Conservation (phyloP, 495 filamentous ascomycete species). For the Podospora pseudocomata region DNA sequence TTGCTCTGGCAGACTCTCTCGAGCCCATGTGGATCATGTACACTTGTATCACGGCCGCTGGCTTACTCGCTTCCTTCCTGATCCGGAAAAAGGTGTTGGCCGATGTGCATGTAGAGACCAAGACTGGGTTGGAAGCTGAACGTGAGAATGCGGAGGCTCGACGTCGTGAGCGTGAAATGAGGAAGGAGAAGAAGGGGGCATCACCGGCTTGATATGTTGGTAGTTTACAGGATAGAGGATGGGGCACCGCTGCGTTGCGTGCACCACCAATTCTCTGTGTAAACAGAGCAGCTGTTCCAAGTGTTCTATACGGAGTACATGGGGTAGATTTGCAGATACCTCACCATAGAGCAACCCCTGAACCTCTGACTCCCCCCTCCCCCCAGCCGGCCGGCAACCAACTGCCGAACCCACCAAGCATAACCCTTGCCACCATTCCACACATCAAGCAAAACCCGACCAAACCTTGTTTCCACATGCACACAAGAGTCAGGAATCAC, state of each 20-base stretch:
- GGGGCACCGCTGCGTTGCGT: background rate
- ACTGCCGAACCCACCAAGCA: background rate
- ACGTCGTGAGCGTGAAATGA: background rate
- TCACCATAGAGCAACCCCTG: background rate
- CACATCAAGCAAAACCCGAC: background rate
- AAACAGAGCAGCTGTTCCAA: background rate
- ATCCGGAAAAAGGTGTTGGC: background rate
- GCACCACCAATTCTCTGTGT: background rate
- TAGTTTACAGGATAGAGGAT: background rate
- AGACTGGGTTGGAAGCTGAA: background rate
- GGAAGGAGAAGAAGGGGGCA: background rate
- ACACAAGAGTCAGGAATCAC: background rate
- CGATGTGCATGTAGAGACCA: background rate
- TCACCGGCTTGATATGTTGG: background rate
- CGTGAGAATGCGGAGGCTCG: background rate
- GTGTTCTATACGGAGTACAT: no score
- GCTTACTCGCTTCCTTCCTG: background rate
- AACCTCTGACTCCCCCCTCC: no score
- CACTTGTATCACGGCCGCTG: background rate
- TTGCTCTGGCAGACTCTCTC: background rate
- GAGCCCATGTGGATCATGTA: background rate
- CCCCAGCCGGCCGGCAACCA: background rate
- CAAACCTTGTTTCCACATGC: background rate
- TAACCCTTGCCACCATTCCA: background rate
- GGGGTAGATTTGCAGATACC: no score